Base-by-base conservation (phyloP, 768 basidiomycete species). In the Pleurotus citrinopileatus region DNA sequence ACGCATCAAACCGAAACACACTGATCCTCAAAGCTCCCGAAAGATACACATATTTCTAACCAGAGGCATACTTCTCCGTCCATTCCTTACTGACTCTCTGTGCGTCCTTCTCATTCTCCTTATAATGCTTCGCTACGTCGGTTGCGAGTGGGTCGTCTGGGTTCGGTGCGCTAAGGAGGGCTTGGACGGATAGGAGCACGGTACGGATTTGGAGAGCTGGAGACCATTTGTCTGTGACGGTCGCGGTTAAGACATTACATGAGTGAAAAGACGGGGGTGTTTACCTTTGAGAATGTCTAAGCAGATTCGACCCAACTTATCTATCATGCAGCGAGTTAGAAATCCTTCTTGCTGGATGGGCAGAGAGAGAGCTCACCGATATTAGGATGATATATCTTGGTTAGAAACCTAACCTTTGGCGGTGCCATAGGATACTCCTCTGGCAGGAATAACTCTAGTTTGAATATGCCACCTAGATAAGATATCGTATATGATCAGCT, bases 391-490 rank as follows among this genome's bases (percentile, higher is more conserved):
- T 96, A 95, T 77, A 98, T 96, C 86, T 94, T 95, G 54, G 95
- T 97, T 62, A 97, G 75, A 75, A 96, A 98, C 60, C 96, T 81
- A 55, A 99, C 97, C 73, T 99, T 99, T 20, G 97, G 97, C 0
- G 97, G 96, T 46, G 89, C 91, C 97, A 99, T 99, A 1, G 97
- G 97, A 73, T 99, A 99, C 70, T 98, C 97, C 71, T 98, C 97
- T 3, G 97, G 97, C 23, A 99, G 77, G 75, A 98, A 99, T 40
- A 99, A 78, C 71, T 99, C 97, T n/a, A 98, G 80, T 63, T 87
- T 89, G 76, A 98, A 98, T 17, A 90, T 77, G 19, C 96, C 97
- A 62, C 87, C 95, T 97, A 9, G n/a, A 52, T n/a, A n/a, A n/a
- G n/a, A n/a, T n/a, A n/a, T n/a, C n/a, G n/a, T n/a, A n/a, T n/a